Evolutionary conservation across 75 land plant species (phyloP), one percentile per base, ranked within the genome.

Genomic region (Chamaecyparis obtusa): DNA sequence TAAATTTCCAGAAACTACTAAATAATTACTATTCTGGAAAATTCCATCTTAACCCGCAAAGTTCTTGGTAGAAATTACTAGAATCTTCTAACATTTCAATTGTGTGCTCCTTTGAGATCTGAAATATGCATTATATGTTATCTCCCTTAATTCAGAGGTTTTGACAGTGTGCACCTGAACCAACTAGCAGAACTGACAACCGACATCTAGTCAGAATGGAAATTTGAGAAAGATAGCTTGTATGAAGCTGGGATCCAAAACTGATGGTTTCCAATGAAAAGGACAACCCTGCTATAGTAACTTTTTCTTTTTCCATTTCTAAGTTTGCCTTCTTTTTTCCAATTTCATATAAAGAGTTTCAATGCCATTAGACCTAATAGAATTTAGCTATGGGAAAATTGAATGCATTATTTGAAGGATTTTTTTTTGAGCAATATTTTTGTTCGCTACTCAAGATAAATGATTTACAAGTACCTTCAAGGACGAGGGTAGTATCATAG

Each of bases 251-350:
- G 96, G 96, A 85, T 93, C 96, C 71, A 95, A 95, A 75, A 49
- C 89, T 76, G 96, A 94, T 92, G 94, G 92, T 32, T 95, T 93
- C 83, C 96, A 95, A 75, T 56, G 94, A 51, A 88, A 92, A 87
- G 96, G 97, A 27, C 97, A 96, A 71, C 93, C 97, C n/a, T 96
- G 96, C 96, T 95, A 90, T 86, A 89, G 79, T 86, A 41, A 54
- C 51, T 57, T 24, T 77, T 69, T 30, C 85, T 77, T 77, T 27
- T 3, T 81, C 0, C 32, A 81, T 43, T 43, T 41, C 11, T 8
- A 43, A 81, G 49, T 80, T 80, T 19, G 10, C 35, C 75, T 72
- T 32, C 9, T 72, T 72, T 2, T 39, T 39, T 10, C 51, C 35
- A 9, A 4, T 32, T 72, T 72, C 74, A 24, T 1, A 71, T 71